Conservation (phyloP, 441 rosid genomes). For the Hura crepitans region DNA sequence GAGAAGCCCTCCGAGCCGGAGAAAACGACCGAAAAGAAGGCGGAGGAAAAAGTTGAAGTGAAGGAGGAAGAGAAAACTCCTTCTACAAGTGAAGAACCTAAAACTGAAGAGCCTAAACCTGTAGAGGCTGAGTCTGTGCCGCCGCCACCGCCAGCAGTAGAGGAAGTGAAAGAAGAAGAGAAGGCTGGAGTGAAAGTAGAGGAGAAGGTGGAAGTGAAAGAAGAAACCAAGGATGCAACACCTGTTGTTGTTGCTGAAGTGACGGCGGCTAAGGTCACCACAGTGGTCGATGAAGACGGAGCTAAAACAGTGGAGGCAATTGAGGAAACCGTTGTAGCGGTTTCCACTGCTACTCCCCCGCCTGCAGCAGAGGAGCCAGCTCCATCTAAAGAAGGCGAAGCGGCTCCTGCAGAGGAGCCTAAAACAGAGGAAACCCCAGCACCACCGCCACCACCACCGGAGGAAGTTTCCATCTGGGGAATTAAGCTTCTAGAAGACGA, state of each 20-base stretch:
- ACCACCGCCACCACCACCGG: slow-evolving; percentile 36
- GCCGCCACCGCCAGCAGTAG: background rate
- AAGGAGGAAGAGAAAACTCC: slow-evolving; percentile 10
- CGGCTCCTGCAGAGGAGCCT: slow-evolving; percentile 32
- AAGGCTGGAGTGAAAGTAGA: background rate
- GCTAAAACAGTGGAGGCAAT: slow-evolving; percentile 56
- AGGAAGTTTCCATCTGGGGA: slow-evolving; percentile 63
- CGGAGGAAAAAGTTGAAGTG: slow-evolving; percentile 9
- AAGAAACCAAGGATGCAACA: slow-evolving; percentile 14
- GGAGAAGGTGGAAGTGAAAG: slow-evolving; percentile 37
- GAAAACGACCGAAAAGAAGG: slow-evolving; percentile 10
- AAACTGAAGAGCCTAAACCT: slow-evolving; percentile 23
- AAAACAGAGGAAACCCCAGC: slow-evolving; percentile 31
- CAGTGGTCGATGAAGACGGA: slow-evolving; percentile 56
- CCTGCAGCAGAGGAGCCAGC: slow-evolving; percentile 24
- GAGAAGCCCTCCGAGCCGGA: slow-evolving; percentile 22
- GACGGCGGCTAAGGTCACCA: slow-evolving; percentile 34
- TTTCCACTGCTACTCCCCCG: slow-evolving; percentile 35
- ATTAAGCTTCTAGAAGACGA: slow-evolving; percentile 69
- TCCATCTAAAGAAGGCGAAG: slow-evolving; percentile 19
- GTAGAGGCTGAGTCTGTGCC: slow-evolving; percentile 7
- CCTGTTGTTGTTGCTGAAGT: slow-evolving; percentile 22
- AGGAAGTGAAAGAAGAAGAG: slow-evolving; percentile 14
- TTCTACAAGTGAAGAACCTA: slow-evolving; percentile 27
- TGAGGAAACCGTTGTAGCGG: slow-evolving; percentile 53